phyloP scores from a whole-genome alignment of 148 eudicot genomes.

The Camellia lanceoleosa region DNA sequence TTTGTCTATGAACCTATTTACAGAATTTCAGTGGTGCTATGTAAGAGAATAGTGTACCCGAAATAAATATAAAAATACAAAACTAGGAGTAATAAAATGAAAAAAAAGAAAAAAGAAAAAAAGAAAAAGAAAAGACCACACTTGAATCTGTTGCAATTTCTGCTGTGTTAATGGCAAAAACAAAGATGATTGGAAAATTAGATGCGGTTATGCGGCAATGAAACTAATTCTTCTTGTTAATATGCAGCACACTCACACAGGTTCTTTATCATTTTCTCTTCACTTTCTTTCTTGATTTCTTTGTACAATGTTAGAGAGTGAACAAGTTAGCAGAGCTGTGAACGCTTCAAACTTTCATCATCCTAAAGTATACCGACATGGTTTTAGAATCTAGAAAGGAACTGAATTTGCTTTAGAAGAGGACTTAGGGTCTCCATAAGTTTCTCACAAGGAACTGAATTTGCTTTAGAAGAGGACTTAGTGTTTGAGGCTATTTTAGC shows the following conservation, averaged over 20 bases:
- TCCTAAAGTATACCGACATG: background rate
- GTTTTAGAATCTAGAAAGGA: slow-evolving; percentile 68
- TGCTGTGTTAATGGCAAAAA: too few species aligned
- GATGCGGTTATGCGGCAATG: background rate
- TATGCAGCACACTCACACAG: background rate
- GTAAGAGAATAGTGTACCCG: too few species aligned
- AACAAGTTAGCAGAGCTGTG: background rate
- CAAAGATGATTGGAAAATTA: background rate
- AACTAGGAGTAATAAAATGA: too few species aligned
- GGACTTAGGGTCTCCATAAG: slow-evolving; percentile 90
- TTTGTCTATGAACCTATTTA: background rate
- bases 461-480: too few species aligned
- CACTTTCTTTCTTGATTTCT: background rate
- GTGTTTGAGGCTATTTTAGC: too few species aligned
- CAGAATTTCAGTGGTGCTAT: background rate
- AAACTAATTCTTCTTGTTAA: slow-evolving; percentile 8
- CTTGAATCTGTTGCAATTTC: background rate
- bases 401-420: slow-evolving; percentile 86
- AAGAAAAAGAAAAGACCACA: background rate
- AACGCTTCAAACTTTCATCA: background rate
- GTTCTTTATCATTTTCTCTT: background rate
- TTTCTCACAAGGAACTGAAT: slow-evolving; percentile 91
- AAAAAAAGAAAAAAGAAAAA: too few species aligned
- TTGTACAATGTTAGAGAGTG: slow-evolving; percentile 8
- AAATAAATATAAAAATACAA: background rate